phyloP scores from a whole-genome alignment of 768 basidiomycete species.

The Kwoniella pini region DNA sequence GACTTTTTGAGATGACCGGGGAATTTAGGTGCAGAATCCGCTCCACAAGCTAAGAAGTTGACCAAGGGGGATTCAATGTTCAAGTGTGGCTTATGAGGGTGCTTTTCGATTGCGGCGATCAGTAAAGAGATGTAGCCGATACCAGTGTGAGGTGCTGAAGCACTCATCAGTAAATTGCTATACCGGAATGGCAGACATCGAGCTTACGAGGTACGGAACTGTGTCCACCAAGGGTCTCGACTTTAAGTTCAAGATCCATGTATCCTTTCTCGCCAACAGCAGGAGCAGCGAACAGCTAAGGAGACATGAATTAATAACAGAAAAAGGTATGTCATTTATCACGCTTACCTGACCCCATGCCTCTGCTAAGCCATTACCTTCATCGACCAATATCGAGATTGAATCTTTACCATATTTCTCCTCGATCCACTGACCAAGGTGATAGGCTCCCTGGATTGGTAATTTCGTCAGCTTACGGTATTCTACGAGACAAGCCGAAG shows the following conservation, averaged over 20 bases:
- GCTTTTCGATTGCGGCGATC: slow-evolving; percentile 46
- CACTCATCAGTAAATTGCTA: neutral
- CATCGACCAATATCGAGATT: slow-evolving; percentile 48
- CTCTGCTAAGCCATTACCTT: slow-evolving; percentile 39
- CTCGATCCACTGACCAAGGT: slow-evolving; percentile 37
- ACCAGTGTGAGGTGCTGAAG: slow-evolving; percentile 46
- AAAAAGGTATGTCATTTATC: neutral
- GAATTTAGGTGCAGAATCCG: slow-evolving; percentile 62
- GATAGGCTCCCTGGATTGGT: slow-evolving; percentile 32
- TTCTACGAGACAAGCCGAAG: neutral
- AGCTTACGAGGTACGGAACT: slow-evolving; percentile 41
- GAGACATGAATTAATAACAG: neutral
- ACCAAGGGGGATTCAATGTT: slow-evolving; percentile 65
- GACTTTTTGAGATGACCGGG: slow-evolving; percentile 27
- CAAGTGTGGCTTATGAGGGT: slow-evolving; percentile 55
- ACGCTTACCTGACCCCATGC: slow-evolving; percentile 34
- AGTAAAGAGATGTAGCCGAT: slow-evolving; percentile 50
- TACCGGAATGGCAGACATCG: neutral
- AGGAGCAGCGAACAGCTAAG: slow-evolving; percentile 32
- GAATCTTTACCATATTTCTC: slow-evolving; percentile 47
- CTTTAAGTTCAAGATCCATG: slow-evolving; percentile 38
- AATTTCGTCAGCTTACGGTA: neutral
- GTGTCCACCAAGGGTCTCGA: slow-evolving; percentile 49
- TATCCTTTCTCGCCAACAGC: slow-evolving; percentile 51
- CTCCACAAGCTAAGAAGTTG: slow-evolving; percentile 66